These are phyloP conservation scores for Porphyrellus cyaneotinctus DNA, from an alignment of 768 basidiomycete species.

Conservation along the genomic window DNA sequence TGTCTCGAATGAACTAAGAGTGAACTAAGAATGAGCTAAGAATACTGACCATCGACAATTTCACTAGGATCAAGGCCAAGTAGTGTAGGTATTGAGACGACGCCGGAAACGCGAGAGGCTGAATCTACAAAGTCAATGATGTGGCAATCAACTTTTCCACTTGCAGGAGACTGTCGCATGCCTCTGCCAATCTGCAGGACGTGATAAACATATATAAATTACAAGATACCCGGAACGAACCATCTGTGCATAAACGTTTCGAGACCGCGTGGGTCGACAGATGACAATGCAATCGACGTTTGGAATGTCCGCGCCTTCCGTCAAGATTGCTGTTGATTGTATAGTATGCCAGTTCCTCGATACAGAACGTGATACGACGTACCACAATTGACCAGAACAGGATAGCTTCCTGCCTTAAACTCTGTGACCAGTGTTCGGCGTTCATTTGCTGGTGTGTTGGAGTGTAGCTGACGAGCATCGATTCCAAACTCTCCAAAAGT, in stretches of 20 bases:
- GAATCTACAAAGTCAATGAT: constrained; percentile 92
- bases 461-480: constrained; percentile 79
- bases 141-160: constrained; percentile 79
- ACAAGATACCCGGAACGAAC: constrained; percentile 35
- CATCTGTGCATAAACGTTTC: constrained; percentile 92
- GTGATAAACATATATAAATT: not conserved
- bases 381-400: constrained; percentile 91
- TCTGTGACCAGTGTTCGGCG: constrained; percentile 58
- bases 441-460: constrained; percentile 59
- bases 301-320: constrained; percentile 93
- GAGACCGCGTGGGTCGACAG: constrained; percentile 83
- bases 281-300: constrained; percentile 90
- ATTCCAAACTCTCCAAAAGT: constrained; percentile 70
- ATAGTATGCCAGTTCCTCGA: not conserved
- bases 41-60: constrained; percentile 50
- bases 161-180: constrained; percentile 77
- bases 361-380: constrained; percentile 17
- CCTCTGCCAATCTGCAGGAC: constrained; percentile 80
- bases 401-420: constrained; percentile 72
- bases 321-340: constrained; percentile 60
- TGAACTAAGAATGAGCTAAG: not conserved
- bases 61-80: constrained; percentile 80
- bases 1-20: constrained; percentile 22
- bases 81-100: constrained; percentile 76
- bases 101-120: constrained; percentile 58